Percentiles rank a stretch among this genome's conserved stretches.
Evolutionary conservation across 192 early-diverging fungal genomes (phyloP).

Genomic region (Linnemannia zychae): DNA sequence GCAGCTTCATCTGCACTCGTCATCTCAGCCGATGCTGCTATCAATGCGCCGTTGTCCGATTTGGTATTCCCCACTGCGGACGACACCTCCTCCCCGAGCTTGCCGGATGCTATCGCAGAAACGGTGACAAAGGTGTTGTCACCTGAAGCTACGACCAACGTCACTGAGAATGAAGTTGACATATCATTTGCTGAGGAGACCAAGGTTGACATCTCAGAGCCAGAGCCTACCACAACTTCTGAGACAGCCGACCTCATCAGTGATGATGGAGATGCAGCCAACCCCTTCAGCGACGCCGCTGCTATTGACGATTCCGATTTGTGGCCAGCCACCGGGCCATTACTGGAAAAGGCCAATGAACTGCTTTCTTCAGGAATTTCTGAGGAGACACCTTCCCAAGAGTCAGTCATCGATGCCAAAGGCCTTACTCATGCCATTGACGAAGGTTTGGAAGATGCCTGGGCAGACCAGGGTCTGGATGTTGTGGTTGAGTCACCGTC

Average conservation of each 20-base stretch:
- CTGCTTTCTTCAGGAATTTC: not conserved
- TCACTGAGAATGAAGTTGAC: not conserved
- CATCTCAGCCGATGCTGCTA: not conserved
- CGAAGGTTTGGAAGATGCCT: not conserved
- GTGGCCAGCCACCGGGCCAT: not conserved
- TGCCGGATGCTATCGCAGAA: not conserved
- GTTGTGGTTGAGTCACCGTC: not conserved
- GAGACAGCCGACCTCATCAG: not conserved
- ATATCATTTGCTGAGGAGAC: not conserved
- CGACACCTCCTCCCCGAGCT: not conserved
- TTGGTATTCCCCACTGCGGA: not conserved
- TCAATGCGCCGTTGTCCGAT: not conserved
- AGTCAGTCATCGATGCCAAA: not conserved
- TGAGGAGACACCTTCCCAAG: not conserved
- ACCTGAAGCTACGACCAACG: not conserved
- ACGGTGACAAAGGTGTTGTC: not conserved
- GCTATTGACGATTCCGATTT: conserved; percentile 22
- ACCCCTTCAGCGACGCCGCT: conserved; percentile 48
- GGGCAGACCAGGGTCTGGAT: not conserved
- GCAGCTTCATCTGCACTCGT: not conserved
- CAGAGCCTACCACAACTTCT: not conserved
- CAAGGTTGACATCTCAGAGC: not conserved
- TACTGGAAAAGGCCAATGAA: not conserved
- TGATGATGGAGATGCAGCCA: conserved; percentile 32
- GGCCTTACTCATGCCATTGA: not conserved